These are phyloP conservation scores for Candida yuanshanica DNA, from an alignment of 805 yeast genomes.

Conservation along the genomic window DNA sequence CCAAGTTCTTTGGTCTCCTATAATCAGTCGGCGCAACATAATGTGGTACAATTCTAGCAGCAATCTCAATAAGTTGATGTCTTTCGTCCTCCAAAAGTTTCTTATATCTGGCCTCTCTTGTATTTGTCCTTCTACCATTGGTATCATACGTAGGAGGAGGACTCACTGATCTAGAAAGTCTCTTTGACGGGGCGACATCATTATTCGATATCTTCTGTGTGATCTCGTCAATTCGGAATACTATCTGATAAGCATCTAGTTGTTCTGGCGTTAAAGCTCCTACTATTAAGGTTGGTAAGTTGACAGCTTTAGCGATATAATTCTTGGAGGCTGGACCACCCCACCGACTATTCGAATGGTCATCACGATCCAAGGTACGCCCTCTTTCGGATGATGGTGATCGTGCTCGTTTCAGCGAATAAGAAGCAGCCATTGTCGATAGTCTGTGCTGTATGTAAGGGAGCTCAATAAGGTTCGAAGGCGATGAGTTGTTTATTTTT, in stretches of 20 bases:
- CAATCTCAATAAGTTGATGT: slow-evolving; percentile 68
- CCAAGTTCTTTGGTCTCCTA: slow-evolving; percentile 60
- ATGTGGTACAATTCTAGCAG: slow-evolving; percentile 65
- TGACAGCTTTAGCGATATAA: slow-evolving; percentile 11
- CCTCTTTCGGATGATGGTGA: slow-evolving; percentile 5
- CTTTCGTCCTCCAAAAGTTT: slow-evolving; percentile 72
- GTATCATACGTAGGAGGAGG: slow-evolving; percentile 91
- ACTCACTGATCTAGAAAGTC: slow-evolving; percentile 60
- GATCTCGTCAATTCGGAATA: slow-evolving; percentile 76
- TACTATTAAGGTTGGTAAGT: slow-evolving; percentile 36
- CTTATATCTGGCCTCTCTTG: slow-evolving; percentile 64
- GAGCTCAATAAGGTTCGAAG: too few species aligned
- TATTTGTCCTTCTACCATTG: slow-evolving; percentile 78
- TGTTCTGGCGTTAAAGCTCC: slow-evolving; percentile 70
- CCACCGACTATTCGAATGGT: slow-evolving; percentile 9
- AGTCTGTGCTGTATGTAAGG: background rate
- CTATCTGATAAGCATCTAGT: slow-evolving; percentile 61
- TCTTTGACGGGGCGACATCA: slow-evolving; percentile 43
- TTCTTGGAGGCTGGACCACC: slow-evolving; percentile 12
- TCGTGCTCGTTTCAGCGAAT: background rate
- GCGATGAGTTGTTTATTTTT: background rate
- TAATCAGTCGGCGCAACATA: slow-evolving; percentile 80
- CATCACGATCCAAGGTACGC: slow-evolving; percentile 7
- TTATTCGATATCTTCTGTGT: slow-evolving; percentile 50
- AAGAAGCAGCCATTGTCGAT: background rate